Percentiles rank a stretch among this genome's conserved stretches.
phyloP scores from a whole-genome alignment of 2,329 filamentous ascomycete genomes.

The Metarhizium humberi region DNA sequence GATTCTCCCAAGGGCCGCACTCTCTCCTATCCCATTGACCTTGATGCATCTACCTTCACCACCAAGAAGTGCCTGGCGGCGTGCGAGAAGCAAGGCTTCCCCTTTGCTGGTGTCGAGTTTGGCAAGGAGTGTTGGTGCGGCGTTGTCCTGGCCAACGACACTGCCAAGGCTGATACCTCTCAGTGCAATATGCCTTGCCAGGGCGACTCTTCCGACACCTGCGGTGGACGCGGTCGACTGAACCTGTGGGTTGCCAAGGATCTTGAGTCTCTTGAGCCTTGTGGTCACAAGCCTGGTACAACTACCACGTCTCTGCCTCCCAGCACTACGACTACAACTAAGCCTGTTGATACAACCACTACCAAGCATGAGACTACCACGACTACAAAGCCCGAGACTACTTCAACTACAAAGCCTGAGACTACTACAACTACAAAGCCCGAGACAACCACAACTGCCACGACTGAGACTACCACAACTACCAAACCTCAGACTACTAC shows the following conservation, averaged over 20 bases:
- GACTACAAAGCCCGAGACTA: background rate
- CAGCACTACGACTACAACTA: constrained; percentile 7
- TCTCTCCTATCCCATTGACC: constrained; percentile 32
- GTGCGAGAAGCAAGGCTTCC: constrained; percentile 34
- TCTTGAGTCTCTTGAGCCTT: constrained; percentile 41
- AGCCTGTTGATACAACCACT: background rate
- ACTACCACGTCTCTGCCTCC: constrained; percentile 16
- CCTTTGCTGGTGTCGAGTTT: constrained; percentile 39
- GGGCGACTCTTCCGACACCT: constrained; percentile 32
- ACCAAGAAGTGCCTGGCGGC: constrained; percentile 31
- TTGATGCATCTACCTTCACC: constrained; percentile 28
- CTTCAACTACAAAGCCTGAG: constrained; percentile 17
- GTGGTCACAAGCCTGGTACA: constrained; percentile 24
- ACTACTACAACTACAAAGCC: constrained; percentile 16
- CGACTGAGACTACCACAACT: constrained; percentile 4
- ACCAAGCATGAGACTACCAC: constrained; percentile 2
- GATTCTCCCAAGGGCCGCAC: constrained; percentile 30
- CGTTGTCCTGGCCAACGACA: constrained; percentile 41
- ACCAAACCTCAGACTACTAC: background rate
- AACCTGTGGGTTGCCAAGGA: constrained; percentile 39
- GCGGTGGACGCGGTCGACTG: constrained; percentile 33
- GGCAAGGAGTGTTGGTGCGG: constrained; percentile 42
- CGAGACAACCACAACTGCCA: background rate
- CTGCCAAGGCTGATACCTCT: constrained; percentile 21
- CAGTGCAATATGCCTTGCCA: constrained; percentile 43